phyloP scores from a whole-genome alignment of 2,329 filamentous ascomycete species.

The Trichoderma breve region DNA sequence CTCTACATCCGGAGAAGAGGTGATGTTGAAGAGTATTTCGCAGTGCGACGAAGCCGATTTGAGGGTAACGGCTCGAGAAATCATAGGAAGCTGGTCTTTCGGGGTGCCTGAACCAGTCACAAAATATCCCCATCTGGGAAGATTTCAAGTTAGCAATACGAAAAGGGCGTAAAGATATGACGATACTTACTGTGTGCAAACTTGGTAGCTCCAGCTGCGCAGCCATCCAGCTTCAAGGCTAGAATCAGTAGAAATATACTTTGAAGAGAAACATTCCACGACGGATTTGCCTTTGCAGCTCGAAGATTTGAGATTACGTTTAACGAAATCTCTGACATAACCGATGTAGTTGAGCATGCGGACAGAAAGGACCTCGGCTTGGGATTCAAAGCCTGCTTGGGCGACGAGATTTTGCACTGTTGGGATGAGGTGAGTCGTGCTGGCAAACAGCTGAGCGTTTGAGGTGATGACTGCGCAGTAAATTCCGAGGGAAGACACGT shows the following conservation, averaged over 20 bases:
- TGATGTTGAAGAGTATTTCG: conserved; percentile 67
- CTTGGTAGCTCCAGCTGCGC: conserved; percentile 53
- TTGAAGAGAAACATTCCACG: conserved; percentile 34
- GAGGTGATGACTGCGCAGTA: conserved; percentile 51
- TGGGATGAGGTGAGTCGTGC: conserved; percentile 35
- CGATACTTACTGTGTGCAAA: conserved; percentile 50
- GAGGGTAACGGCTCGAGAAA: conserved; percentile 68
- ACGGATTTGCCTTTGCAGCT: conserved; percentile 29
- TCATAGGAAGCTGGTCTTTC: conserved; percentile 59
- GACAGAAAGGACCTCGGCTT: conserved; percentile 39
- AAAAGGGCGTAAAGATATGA: too few species aligned
- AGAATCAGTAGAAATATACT: conserved; percentile 24
- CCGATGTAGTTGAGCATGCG: conserved; percentile 54
- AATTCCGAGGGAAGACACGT: conserved; percentile 40
- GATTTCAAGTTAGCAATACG: not conserved
- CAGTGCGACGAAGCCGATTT: conserved; percentile 63
- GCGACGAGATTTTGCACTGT: conserved; percentile 41
- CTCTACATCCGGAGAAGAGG: conserved; percentile 58
- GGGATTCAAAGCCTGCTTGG: conserved; percentile 41
- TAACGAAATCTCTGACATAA: conserved; percentile 38
- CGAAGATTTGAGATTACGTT: conserved; percentile 22
- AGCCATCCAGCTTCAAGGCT: conserved; percentile 24
- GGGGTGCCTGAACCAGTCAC: conserved; percentile 71
- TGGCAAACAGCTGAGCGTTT: conserved; percentile 41
- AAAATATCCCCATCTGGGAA: conserved; percentile 70